Base-by-base conservation (phyloP, 345 rosid genomes). In the Acer saccharum region DNA sequence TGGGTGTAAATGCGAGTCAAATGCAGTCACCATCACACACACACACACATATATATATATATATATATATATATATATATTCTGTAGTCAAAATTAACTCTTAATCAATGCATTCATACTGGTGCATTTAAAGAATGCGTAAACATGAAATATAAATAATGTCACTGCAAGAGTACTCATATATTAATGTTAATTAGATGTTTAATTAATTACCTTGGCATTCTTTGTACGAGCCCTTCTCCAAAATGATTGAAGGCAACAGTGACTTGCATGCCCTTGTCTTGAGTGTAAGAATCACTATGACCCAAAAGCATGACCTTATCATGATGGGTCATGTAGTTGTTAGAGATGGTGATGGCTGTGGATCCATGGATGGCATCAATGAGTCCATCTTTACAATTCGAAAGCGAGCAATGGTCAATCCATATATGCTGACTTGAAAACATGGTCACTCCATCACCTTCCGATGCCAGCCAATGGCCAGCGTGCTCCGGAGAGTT, bases 161-260 rank as follows among this genome's bases (percentile, higher is more conserved):
- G 55, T 14, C 18, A 50, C 13, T 50, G 3, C 3, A 50, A 50
- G 54, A 12, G 35, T 13, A 12, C 13, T 12, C 16, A 2, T 50
- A 12, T 50, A 14, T 13, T 29, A 29, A 29, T 29, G 32, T 29
- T 29, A 29, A 29, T 29, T 13, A 50, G 54, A 50, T 50, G 55
- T 76, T 77, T 4, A 35, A 4, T 4, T 4, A 35, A 35, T 35
- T 35, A 91, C 94, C 97, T 83, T 60, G 97, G 97, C 92, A 91
- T 93, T 76, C 97, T 89, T 75, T 93, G 97, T n/a, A 92, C 93
- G 1, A 92, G 80, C 4, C 97, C 97, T 88, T 92, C 92, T 11
- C 97, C 94, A 17, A 93, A 93, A 80, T 91, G 97, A 86, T 93
- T 93, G 80, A 93, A 93, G 25, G 97, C 97, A 58, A 93, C 72